Evolutionary conservation across 805 yeast genomes (phyloP), one percentile per base, ranked within the genome.

Genomic region (Jamesozyma hellenica): DNA sequence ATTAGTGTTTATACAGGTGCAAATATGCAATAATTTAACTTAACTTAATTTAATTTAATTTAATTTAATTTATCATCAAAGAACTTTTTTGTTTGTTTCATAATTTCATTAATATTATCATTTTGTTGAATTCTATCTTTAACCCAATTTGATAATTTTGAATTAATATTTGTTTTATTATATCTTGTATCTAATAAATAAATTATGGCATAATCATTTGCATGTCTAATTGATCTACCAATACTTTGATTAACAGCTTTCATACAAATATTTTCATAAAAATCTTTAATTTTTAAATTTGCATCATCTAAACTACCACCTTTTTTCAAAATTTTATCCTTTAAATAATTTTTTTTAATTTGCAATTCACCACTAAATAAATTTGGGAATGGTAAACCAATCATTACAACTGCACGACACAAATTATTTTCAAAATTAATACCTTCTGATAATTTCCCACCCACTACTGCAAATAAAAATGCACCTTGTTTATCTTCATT

Each of bases 401-500:
- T 67, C 82, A 90, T 80, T 2, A 84, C 65, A 0, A 90, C 88
- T 0, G 84, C 87, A 42, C 96, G 67, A 1, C 95, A 95, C n/a
- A 90, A 62, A 30, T 80, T 77, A 52, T 87, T 90, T 10, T 88
- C 74, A 56, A 90, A 88, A 55, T 88, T 88, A 32, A 88, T 90
- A 4, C 97, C 97, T 58, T 88, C 97, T 0, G 95, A 84, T 63
- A 88, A 68, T 52, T 81, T 81, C 0, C 96, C 97, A 1, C 96
- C 96, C 13, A 90, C 94, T 1, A 90, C 95, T 0, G 95, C 77
- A 23, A 90, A 65, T 4, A 88, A 58, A 2, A 82, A 49, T 0
- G 94, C 88, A 1, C 92, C 90, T 4, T 53, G 47, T 2, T 52
- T 47, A 15, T 32, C 26, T 27, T 28, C 38, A 3, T 46, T 12